phyloP scores from a whole-genome alignment of 2,329 filamentous ascomycete genomes.

The Xylariales sp. region DNA sequence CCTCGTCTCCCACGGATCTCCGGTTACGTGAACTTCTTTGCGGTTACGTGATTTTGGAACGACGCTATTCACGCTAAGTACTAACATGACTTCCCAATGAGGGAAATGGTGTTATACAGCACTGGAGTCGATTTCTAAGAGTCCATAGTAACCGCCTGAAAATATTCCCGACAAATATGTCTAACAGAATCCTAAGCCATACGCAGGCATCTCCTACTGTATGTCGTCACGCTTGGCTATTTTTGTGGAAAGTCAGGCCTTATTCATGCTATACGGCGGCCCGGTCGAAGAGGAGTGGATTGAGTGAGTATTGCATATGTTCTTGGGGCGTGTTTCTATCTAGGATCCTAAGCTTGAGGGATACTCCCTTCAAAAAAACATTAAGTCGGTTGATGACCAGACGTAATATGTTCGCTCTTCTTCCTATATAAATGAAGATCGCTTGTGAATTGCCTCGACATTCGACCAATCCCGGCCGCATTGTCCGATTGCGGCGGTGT shows the following conservation, averaged over 20 bases:
- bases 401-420: background rate
- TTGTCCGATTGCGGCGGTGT: background rate
- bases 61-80: background rate
- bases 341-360: background rate
- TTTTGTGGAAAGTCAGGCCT: background rate
- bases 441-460: background rate
- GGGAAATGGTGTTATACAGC: too few species aligned
- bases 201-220: background rate
- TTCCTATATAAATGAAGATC: background rate
- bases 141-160: too few species aligned
- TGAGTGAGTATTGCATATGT: background rate
- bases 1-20: background rate
- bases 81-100: background rate
- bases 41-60: slow-evolving; percentile 7
- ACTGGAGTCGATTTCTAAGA: too few species aligned
- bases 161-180: background rate
- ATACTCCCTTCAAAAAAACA: background rate
- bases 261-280: background rate
- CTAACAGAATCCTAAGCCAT: background rate
- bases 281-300: background rate
- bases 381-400: background rate
- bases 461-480: background rate
- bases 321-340: background rate
- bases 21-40: slow-evolving; percentile 5
- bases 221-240: background rate